Conservation (phyloP, 176 grass and related monocot genomes). For the Musa beccarii region DNA sequence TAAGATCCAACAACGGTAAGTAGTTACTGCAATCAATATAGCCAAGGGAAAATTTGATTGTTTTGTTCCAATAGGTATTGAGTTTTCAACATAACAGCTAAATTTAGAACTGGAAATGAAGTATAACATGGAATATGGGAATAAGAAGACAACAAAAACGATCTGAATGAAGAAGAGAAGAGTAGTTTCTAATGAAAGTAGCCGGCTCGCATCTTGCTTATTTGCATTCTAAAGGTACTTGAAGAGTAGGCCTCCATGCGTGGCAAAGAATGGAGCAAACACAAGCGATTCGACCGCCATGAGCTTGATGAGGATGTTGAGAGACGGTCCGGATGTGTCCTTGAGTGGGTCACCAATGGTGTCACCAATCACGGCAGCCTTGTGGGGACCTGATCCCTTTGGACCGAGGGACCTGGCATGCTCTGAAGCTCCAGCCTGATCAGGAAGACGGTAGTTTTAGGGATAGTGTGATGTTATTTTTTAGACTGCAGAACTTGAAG, state of each 20-base stretch:
- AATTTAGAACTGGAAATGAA: too few relatives aligned
- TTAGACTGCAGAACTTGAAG: background rate
- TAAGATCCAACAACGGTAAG: too few relatives aligned
- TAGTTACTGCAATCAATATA: too few relatives aligned
- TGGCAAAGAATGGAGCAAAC: conserved; percentile 85
- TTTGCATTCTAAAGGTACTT: conserved; percentile 42
- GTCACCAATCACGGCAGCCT: conserved; percentile 90
- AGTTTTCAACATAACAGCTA: too few relatives aligned
- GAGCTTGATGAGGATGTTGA: conserved; percentile 97
- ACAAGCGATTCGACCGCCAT: conserved; percentile 92
- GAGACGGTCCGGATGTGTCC: conserved; percentile 82
- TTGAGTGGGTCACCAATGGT: conserved; percentile 91
- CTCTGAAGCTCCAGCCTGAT: conserved; percentile 80
- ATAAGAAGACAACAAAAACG: background rate
- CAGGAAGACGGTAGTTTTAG: background rate
- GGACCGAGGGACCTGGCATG: conserved; percentile 65
- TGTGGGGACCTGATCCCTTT: conserved; percentile 80
- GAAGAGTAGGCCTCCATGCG: conserved; percentile 83
- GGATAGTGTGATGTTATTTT: too few relatives aligned
- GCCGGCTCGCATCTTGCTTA: background rate
- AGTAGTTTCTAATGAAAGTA: background rate
- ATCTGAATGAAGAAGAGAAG: background rate
- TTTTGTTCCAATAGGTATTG: too few relatives aligned
- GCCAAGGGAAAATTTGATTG: too few relatives aligned
- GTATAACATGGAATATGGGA: too few relatives aligned